A percentile compares a stretch with the other conserved stretches of the same genome.
These are phyloP conservation scores for Lentinula sp. DNA, from an alignment of 768 basidiomycete genomes.

Conservation along the genomic window DNA sequence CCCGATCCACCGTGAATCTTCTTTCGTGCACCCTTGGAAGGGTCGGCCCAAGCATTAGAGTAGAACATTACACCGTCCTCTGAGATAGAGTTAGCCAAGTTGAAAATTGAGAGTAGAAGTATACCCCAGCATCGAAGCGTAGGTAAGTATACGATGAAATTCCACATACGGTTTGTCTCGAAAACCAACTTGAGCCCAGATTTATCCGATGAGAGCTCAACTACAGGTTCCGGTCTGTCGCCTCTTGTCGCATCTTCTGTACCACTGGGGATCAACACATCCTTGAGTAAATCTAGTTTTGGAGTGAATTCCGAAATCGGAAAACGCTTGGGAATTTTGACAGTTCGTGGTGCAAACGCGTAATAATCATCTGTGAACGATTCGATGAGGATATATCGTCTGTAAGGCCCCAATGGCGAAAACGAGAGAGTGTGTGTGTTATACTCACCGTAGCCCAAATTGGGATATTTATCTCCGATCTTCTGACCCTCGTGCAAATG, in stretches of 20 bases:
- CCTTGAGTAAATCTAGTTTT: slow-evolving; percentile 38
- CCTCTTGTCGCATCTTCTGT: slow-evolving; percentile 5
- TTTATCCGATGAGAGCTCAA: slow-evolving; percentile 47
- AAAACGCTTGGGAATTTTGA: slow-evolving; percentile 41
- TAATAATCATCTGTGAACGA: slow-evolving; percentile 59
- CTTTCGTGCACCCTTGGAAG: slow-evolving; percentile 51
- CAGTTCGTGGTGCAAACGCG: slow-evolving; percentile 31
- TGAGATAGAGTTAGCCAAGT: slow-evolving; percentile 15
- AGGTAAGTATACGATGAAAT: not conserved
- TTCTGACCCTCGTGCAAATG: slow-evolving; percentile 44
- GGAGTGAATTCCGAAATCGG: slow-evolving; percentile 33
- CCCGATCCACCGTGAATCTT: slow-evolving; percentile 75
- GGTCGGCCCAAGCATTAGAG: slow-evolving; percentile 48
- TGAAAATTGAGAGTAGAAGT: not conserved
- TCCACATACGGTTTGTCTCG: slow-evolving; percentile 60
- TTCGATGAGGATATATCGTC: not conserved
- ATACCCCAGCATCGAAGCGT: not conserved
- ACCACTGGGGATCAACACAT: slow-evolving; percentile 24
- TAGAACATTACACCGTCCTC: slow-evolving; percentile 77
- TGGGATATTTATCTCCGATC: slow-evolving; percentile 55
- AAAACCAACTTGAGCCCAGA: slow-evolving; percentile 59
- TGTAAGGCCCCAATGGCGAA: not conserved
- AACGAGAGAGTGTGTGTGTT: not conserved
- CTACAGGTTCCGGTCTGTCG: slow-evolving; percentile 34
- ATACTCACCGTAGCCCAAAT: slow-evolving; percentile 50